Base-by-base conservation (phyloP, 371 early-diverging fungal species). In the Encephalitozoon intestinalis region DNA sequence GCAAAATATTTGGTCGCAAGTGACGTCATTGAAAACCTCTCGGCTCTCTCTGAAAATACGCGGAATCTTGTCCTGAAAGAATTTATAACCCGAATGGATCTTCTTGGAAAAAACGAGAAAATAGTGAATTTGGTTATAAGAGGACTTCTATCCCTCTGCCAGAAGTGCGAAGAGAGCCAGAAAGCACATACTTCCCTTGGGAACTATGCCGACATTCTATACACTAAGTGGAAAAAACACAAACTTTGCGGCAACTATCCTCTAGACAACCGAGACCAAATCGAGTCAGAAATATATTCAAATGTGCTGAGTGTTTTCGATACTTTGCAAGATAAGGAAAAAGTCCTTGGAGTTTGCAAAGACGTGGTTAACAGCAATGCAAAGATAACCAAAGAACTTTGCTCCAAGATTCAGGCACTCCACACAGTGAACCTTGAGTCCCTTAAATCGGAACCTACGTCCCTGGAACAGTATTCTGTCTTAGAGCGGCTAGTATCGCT, bases 231-330 rank as follows among this genome's bases (percentile, higher is more conserved):
- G 78, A 71, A 72, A 44, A 70, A 50, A 25, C 64, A 67, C 25
- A 77, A 67, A 21, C 44, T 51, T 4, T 49, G 71, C 18, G 65
- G 49, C 6, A 31, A 28, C 44, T 67, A 28, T 63, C 4, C 37
- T 4, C 25, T 21, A 3, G 58, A 37, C 12, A 37, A 18, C 12
- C 30, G n/a, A 0, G 31, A 34, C 12, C 15, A 58, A 5, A 28
- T 58, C 18, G 64, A 77, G 4, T 23, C 39, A 1, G 51, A 64
- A 30, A 77, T 77, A 30, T 77, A 71, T 34, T 54, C 37, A 15
- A 40, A 46, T 53, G 67, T 77, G 71, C 31, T 77, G 12, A 58
- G 72, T 31, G 63, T 77, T 31, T 77, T 71, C 43, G 68, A 67
- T 25, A 41, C 34, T 9, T 23, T 58, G 34, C 26, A 70, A 4